A percentile compares a stretch with the other conserved stretches of the same genome.
Evolutionary conservation across 176 grass and related monocot species (phyloP).

Genomic region (Aegilops umbellulata): DNA sequence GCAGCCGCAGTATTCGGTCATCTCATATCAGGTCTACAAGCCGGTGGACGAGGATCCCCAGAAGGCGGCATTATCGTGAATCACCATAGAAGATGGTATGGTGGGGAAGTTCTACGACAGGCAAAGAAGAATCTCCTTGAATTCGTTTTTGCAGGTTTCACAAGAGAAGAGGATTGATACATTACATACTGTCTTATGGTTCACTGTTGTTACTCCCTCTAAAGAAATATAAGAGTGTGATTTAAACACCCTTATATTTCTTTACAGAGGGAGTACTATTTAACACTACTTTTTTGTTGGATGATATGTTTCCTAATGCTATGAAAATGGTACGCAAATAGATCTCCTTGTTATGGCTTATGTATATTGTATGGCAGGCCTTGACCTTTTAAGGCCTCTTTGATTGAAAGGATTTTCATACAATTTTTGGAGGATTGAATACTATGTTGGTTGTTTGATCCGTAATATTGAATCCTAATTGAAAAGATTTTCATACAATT

Average conservation of each 20-base stretch:
- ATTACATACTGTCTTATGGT: background rate
- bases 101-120: slow-evolving; percentile 38
- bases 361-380: background rate
- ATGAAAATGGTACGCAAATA: background rate
- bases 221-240: too few species aligned
- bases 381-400: background rate
- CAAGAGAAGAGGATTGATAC: slow-evolving; percentile 9
- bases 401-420: too few species aligned
- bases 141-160: slow-evolving; percentile 30
- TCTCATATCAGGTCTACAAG: slow-evolving; percentile 49
- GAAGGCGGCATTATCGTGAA: slow-evolving; percentile 19
- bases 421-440: too few species aligned
- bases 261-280: too few species aligned
- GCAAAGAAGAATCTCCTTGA: slow-evolving; percentile 15
- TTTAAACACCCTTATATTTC: too few species aligned
- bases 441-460: too few species aligned
- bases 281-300: background rate
- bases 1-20: slow-evolving; percentile 34
- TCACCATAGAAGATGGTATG: slow-evolving; percentile 60
- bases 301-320: background rate
- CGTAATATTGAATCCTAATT: too few species aligned
- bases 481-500: too few species aligned
- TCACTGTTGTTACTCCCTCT: background rate
- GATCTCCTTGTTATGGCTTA: background rate
- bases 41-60: slow-evolving; percentile 41